Conservation (phyloP, 768 basidiomycete genomes). For the Obba rivulosa region DNA sequence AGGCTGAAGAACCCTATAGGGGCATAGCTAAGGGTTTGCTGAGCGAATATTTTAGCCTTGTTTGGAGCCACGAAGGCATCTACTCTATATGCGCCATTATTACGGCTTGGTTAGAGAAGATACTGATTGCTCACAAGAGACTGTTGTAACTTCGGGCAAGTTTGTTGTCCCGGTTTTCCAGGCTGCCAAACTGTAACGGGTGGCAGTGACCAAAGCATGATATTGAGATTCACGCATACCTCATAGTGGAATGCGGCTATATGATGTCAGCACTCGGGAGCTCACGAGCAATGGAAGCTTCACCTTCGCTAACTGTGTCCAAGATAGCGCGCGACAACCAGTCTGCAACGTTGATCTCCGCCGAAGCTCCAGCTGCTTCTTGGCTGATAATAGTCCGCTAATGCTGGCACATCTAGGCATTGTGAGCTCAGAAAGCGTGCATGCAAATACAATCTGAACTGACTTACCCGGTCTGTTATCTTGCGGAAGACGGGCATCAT, state of each 20-base stretch:
- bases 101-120: background rate
- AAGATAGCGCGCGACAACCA: background rate
- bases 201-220: background rate
- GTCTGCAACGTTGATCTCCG: background rate
- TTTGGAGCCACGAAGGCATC: background rate
- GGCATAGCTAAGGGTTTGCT: background rate
- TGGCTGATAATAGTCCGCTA: background rate
- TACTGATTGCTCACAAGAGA: background rate
- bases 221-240: too few species aligned
- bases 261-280: background rate
- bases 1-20: background rate
- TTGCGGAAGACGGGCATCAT: background rate
- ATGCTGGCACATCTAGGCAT: background rate
- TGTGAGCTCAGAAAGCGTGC: background rate
- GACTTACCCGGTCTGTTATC: background rate
- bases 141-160: background rate
- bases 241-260: background rate
- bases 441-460: background rate
- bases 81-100: background rate
- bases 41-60: background rate
- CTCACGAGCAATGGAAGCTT: too few species aligned
- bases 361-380: background rate
- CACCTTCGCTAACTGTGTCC: background rate
- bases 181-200: background rate
- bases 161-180: background rate